These are phyloP conservation scores for Rickenella mellea DNA, from an alignment of 768 basidiomycete genomes.

Conservation along the genomic window DNA sequence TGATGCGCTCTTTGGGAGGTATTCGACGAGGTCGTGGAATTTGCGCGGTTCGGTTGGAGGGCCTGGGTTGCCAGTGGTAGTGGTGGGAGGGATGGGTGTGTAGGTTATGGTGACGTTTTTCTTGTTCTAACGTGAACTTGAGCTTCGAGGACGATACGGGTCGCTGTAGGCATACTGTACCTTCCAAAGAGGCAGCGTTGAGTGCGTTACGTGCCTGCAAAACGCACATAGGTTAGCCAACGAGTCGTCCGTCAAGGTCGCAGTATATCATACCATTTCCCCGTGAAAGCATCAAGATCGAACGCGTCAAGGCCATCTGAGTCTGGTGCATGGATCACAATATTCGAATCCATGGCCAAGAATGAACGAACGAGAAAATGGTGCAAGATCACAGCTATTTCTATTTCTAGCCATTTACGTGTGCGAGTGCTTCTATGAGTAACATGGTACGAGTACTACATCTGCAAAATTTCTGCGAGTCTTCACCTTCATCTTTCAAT, in stretches of 20 bases:
- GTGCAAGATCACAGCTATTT: too few relatives aligned
- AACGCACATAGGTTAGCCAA: not conserved
- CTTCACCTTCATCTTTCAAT: too few relatives aligned
- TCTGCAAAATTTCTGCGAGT: too few relatives aligned
- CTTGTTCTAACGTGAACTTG: constrained; percentile 12
- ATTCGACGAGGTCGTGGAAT: constrained; percentile 29
- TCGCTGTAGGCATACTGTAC: constrained; percentile 3
- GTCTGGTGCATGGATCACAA: too few relatives aligned
- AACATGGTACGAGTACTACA: too few relatives aligned
- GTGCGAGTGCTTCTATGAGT: too few relatives aligned
- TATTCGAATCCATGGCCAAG: too few relatives aligned
- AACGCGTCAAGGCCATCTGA: too few relatives aligned
- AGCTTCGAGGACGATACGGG: not conserved
- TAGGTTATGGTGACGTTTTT: constrained; percentile 35
- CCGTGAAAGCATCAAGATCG: constrained; percentile 14
- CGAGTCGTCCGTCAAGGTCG: not conserved
- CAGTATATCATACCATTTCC: constrained; percentile 10
- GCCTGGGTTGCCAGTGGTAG: constrained; percentile 7
- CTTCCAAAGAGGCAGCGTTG: constrained; percentile 34
- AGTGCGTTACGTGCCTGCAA: constrained; percentile 25
- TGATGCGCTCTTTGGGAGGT: constrained; percentile 16
- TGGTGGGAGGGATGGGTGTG: constrained; percentile 13
- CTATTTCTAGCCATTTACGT: too few relatives aligned
- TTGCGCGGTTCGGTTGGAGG: too few relatives aligned
- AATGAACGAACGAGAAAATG: too few relatives aligned